Evolutionary conservation across 2,329 filamentous ascomycete genomes (phyloP), one percentile per base, ranked within the genome.

Genomic region (Leptodontidium sp.): DNA sequence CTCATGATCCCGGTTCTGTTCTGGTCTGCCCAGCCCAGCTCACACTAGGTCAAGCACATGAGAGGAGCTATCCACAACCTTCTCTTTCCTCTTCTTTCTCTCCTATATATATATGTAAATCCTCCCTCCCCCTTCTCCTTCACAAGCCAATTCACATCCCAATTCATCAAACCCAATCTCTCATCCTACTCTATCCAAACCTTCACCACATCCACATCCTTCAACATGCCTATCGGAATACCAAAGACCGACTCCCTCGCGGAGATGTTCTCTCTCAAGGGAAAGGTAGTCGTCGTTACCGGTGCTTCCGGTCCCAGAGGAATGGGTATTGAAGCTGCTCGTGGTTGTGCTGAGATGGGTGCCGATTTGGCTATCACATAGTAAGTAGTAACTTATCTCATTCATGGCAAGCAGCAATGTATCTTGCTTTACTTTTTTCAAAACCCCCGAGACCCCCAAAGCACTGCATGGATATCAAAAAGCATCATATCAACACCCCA

Each of bases 271-370:
- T 86, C 83, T 73, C 81, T 92, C 67, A 84, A 84, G 68, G 84
- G 86, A 75, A 90, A 88, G 78, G 85, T 90, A 5, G 83, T 91
- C 61, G 78, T 90, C 52, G 86, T 91, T 1, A 88, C 88, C 45
- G 89, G 89, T 53, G 89, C 84, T 68, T 86, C 84, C 53, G 89
- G 88, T 11, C 86, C 92, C 66, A 88, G 87, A 69, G 89, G 89
- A 66, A 91, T 91, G 82, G 89, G 89, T 70, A 90, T 89, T 71
- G 88, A 90, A 79, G 88, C 88, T 70, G 88, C 88, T 61, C 87
- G 88, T 61, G 88, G 87, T 74, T 88, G 86, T 77, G 88, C 88
- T 71, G 88, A 90, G 79, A 87, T 88, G 81, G 88, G 88, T 65
- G 88, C 87, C 76, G 58, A 69, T 35, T 47, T 66, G 26, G 65